phyloP scores from a whole-genome alignment of 129 eudicot genomes.

The Lactuca sativa region DNA sequence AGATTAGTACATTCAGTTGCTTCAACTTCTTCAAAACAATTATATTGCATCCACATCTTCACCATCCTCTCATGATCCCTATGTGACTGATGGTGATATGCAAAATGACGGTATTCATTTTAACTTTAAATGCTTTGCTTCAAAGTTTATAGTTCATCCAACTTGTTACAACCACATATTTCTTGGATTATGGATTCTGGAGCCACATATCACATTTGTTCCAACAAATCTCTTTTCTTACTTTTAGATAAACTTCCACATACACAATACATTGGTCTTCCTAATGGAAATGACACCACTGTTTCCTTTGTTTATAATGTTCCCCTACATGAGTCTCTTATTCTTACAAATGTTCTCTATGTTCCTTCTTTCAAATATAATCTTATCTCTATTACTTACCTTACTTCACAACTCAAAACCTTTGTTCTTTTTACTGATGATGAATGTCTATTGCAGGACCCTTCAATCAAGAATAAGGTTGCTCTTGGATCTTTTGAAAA shows the following conservation, averaged over 20 bases:
- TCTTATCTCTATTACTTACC: no score
- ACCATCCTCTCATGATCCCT: neutral
- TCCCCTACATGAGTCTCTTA: neutral
- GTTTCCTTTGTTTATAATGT: neutral
- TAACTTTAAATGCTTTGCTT: no score
- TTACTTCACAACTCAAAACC: no score
- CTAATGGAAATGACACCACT: neutral
- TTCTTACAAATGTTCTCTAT: no score
- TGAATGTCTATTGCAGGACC: no score
- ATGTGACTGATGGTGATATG: neutral
- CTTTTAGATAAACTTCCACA: no score
- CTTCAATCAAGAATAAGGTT: no score
- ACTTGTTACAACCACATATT: neutral
- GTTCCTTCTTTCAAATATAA: neutral
- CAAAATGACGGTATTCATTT: neutral
- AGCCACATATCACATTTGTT: neutral
- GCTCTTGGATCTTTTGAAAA: no score
- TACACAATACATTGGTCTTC: neutral
- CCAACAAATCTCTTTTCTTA: neutral
- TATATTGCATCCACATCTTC: neutral
- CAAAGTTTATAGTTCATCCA: neutral
- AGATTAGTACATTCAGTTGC: neutral
- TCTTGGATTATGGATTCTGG: neutral
- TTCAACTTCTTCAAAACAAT: neutral
- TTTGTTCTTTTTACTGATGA: no score